A percentile compares a stretch with the other conserved stretches of the same genome.
Evolutionary conservation across 345 rosid genomes (phyloP).

Genomic region (Sapria himalayana): DNA sequence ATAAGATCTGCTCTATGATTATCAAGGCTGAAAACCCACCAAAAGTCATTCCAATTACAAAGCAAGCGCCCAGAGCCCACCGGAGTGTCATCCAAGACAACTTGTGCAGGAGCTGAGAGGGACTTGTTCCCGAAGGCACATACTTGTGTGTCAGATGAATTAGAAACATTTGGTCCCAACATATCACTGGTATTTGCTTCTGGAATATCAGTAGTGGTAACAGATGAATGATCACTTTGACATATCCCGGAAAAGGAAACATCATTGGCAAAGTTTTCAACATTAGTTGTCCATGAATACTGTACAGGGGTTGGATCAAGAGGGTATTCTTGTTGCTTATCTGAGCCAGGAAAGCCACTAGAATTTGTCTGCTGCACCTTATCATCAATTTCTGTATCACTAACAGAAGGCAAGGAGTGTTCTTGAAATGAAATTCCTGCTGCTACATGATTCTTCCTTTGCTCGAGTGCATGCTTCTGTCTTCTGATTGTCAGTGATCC

Average conservation of each 20-base stretch:
- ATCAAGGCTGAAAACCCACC: slow-evolving; percentile 97
- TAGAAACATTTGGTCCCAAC: slow-evolving; percentile 26
- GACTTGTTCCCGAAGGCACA: slow-evolving; percentile 28
- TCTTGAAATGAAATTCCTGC: slow-evolving; percentile 47
- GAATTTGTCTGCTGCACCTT: slow-evolving; percentile 23
- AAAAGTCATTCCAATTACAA: slow-evolving; percentile 88
- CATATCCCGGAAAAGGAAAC: slow-evolving; percentile 19
- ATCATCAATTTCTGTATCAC: slow-evolving; percentile 35
- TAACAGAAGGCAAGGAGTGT: slow-evolving; percentile 23
- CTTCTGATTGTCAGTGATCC: slow-evolving; percentile 59
- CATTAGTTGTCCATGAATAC: slow-evolving; percentile 18
- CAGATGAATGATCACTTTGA: slow-evolving; percentile 28
- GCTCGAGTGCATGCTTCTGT: slow-evolving; percentile 68
- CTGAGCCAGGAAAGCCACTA: slow-evolving; percentile 24
- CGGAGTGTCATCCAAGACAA: slow-evolving; percentile 74
- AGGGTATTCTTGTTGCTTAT: slow-evolving; percentile 25
- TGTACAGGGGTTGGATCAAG: slow-evolving; percentile 28
- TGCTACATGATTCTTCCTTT: slow-evolving; percentile 53
- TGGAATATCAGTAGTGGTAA: slow-evolving; percentile 16
- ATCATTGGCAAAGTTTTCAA: slow-evolving; percentile 26
- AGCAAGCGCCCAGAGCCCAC: slow-evolving; percentile 91
- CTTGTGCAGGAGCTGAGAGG: slow-evolving; percentile 94
- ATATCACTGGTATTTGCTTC: slow-evolving; percentile 19
- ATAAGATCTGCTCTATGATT: slow-evolving; percentile 98
- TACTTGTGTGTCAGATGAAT: slow-evolving; percentile 22